These are phyloP conservation scores for Coelastrella sp. DNA, from an alignment of 139 green algal species.

Conservation along the genomic window DNA sequence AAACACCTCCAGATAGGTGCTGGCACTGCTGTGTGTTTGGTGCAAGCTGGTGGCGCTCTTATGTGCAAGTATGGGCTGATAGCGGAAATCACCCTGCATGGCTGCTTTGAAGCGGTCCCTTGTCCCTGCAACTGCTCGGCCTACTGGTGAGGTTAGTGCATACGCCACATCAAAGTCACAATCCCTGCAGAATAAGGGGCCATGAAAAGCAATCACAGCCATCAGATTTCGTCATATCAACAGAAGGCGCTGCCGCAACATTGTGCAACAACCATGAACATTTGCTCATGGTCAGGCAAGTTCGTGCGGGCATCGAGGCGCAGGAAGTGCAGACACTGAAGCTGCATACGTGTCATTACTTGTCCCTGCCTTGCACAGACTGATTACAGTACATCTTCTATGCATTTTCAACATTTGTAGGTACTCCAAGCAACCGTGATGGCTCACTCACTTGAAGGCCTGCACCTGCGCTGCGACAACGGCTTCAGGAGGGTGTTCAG, in stretches of 20 bases:
- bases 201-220: neutral
- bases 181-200: conserved; percentile 14
- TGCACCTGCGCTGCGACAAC: conserved; percentile 52
- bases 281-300: too few relatives aligned
- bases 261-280: too few relatives aligned
- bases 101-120: conserved; percentile 18
- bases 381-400: too few relatives aligned
- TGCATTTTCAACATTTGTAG: too few relatives aligned
- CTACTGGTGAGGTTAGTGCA: conserved; percentile 40
- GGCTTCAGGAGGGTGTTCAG: conserved; percentile 56
- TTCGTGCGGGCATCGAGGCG: too few relatives aligned
- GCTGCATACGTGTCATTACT: too few relatives aligned
- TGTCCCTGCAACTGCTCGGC: conserved; percentile 38
- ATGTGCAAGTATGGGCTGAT: conserved; percentile 35
- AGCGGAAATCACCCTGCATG: conserved; percentile 30
- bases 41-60: conserved; percentile 10
- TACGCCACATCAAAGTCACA: conserved; percentile 47
- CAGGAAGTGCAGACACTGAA: too few relatives aligned
- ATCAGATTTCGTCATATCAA: too few relatives aligned
- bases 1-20: conserved; percentile 44
- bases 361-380: too few relatives aligned
- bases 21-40: conserved; percentile 23
- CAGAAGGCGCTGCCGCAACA: too few relatives aligned
- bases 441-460: conserved; percentile 45
- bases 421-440: too few relatives aligned